These are phyloP conservation scores for Fomitiporia mediterranea DNA, from an alignment of 1,284 basidiomycete species.

Conservation along the genomic window DNA sequence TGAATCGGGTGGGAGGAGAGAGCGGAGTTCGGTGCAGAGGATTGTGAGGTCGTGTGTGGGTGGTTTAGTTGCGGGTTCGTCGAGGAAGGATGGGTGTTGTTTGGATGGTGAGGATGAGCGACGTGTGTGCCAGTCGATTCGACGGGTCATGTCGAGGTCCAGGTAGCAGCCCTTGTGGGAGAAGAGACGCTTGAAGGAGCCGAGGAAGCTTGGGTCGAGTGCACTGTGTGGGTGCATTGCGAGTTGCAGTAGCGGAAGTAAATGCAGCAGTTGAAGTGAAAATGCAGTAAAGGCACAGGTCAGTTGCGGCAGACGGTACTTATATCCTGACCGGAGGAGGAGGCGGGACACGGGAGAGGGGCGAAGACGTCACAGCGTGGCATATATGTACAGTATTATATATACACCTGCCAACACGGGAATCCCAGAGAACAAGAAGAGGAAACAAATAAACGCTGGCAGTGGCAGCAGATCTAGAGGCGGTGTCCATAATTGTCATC, in stretches of 20 bases:
- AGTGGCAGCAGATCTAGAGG: no score
- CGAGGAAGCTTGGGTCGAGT: slow-evolving; percentile 15
- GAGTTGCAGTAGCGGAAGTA: background rate
- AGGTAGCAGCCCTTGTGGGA: slow-evolving; percentile 3
- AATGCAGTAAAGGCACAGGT: no score
- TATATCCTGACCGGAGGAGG: no score
- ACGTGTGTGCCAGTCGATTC: slow-evolving; percentile 8
- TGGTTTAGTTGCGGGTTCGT: slow-evolving; percentile 8
- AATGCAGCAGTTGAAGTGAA: no score
- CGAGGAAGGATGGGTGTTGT: background rate
- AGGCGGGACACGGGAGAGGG: no score
- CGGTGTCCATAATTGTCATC: no score
- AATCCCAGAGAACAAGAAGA: no score
- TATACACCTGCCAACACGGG: no score
- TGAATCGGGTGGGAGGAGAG: background rate
- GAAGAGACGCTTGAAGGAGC: slow-evolving; percentile 14
- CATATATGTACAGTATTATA: no score
- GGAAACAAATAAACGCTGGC: no score
- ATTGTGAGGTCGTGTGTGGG: background rate
- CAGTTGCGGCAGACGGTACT: no score
- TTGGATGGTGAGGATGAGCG: background rate
- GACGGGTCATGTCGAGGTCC: slow-evolving; percentile 15
- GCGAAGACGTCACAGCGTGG: no score
- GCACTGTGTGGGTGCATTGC: slow-evolving; percentile 13
- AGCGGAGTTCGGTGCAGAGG: background rate